phyloP scores from a whole-genome alignment of 495 filamentous ascomycete genomes.

The Hypoxylon fuscum region DNA sequence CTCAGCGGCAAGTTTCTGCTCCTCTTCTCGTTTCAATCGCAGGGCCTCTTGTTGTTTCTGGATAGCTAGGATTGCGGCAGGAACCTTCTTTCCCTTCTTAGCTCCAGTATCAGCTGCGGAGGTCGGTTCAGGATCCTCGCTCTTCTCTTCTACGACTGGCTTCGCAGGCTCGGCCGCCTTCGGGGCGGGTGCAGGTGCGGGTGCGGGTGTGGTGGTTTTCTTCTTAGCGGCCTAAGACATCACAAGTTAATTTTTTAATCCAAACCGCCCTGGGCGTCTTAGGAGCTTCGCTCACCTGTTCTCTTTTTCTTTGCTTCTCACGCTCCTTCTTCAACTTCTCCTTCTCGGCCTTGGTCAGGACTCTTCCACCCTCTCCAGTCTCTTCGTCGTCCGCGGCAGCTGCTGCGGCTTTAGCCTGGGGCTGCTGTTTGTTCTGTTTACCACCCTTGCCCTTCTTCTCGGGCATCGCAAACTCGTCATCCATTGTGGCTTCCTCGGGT shows the following conservation, averaged over 20 bases:
- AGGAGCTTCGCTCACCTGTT: conserved; percentile 67
- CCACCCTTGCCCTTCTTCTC: conserved; percentile 95
- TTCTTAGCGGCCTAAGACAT: conserved; percentile 70
- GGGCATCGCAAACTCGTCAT: conserved; percentile 86
- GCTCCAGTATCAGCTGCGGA: conserved; percentile 61
- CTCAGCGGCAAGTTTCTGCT: conserved; percentile 73
- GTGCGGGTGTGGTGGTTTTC: conserved; percentile 60
- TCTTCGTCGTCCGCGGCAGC: conserved; percentile 65
- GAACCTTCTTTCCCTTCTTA: conserved; percentile 93
- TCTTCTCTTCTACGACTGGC: conserved; percentile 57
- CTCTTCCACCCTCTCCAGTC: conserved; percentile 64
- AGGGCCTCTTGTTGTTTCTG: conserved; percentile 93
- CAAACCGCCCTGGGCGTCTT: background rate
- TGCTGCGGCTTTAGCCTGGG: conserved; percentile 56
- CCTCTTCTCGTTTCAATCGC: conserved; percentile 76
- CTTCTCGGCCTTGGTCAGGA: conserved; percentile 96
- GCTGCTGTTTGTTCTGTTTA: conserved; percentile 82
- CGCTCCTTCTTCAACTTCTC: conserved; percentile 94
- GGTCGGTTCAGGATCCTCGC: conserved; percentile 51
- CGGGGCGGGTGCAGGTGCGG: conserved; percentile 48
- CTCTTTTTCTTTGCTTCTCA: conserved; percentile 95
- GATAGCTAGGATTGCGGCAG: conserved; percentile 78
- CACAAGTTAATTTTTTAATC: conserved; percentile 24
- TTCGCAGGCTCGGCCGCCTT: conserved; percentile 61
- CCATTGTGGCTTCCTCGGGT: conserved; percentile 84